Base-by-base conservation (phyloP, 352 stramenopile genomes). In the Globisporangium echinulatum region DNA sequence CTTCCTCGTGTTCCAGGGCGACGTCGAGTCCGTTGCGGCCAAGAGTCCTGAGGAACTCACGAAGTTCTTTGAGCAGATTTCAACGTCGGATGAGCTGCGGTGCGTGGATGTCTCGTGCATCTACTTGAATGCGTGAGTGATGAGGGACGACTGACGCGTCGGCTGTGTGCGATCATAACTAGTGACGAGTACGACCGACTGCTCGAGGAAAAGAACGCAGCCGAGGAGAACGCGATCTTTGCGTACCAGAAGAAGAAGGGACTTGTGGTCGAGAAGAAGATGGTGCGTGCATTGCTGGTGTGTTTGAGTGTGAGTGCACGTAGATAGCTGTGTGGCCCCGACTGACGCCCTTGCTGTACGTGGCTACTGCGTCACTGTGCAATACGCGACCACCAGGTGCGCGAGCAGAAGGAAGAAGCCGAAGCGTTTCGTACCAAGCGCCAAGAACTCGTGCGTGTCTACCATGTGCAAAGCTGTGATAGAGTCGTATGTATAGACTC, bases 1-100 rank as follows among this genome's bases (percentile, higher is more conserved):
- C 74, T 99, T 99, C 67, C 68, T 99, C 7, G 97, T 99, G 6
- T 99, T 99, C 74, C 97, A 99, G 59, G 97, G 97, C 44, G 97
- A 99, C 72, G 97, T 99, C 33, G 97, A 99, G 72, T 95, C 83
- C 36, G 96, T 99, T 57, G 96, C 97, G 1, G 94, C 89, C 44
- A 99, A 98, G 68, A 96, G 83, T 56, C 96, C 97, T 0, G 85
- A 96, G 8, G 90, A 99, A 62, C 74, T 99, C 19, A 98, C 97
- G 1, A 92, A 97, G 69, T 77, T 99, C 5, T 97, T 99, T 62
- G 97, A 99, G 73, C 88, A 99, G 68, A 97, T 99, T 37, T 97
- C 87, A 25, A 86, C 85, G 17, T 98, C 90, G 9, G 78, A 89
- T 17, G 92, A 98, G 53, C 70, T 94, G 2, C 87, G 70, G 81